Conservation (phyloP, 257 asterid genomes). For the Orobanche coerulescens region DNA sequence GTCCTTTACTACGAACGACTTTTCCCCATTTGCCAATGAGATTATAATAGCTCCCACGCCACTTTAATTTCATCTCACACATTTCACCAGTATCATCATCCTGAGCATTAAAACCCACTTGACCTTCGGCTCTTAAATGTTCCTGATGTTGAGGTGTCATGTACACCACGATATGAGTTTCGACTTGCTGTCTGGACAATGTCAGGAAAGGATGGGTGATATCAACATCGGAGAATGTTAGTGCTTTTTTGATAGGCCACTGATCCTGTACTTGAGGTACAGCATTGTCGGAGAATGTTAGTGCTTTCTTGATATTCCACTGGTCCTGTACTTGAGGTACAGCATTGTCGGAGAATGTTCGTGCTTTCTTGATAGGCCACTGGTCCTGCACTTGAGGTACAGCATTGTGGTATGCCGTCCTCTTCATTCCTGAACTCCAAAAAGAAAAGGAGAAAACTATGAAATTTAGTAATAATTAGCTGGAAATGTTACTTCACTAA, state of each 20-base stretch:
- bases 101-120: conserved; percentile 55
- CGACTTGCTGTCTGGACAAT: conserved; percentile 76
- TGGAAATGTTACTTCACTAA: not conserved
- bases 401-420: conserved; percentile 39
- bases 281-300: conserved; percentile 58
- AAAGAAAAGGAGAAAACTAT: not conserved
- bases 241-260: conserved; percentile 73
- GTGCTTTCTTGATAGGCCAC: conserved; percentile 73
- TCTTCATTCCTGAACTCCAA: conserved; percentile 45
- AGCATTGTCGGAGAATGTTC: conserved; percentile 66
- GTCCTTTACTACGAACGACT: conserved; percentile 67
- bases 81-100: conserved; percentile 72
- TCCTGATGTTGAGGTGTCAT: conserved; percentile 65
- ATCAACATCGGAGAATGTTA: conserved; percentile 71
- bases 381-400: conserved; percentile 47
- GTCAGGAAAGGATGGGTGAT: conserved; percentile 79
- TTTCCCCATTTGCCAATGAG: conserved; percentile 82
- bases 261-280: conserved; percentile 47
- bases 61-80: conserved; percentile 60
- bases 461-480: not conserved
- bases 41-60: conserved; percentile 81
- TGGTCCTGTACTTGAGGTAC: conserved; percentile 46
- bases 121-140: conserved; percentile 48
- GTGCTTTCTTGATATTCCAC: conserved; percentile 72
- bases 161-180: conserved; percentile 49